phyloP scores from a whole-genome alignment of 2,329 filamentous ascomycete species.

The Pleomassaria siparia region DNA sequence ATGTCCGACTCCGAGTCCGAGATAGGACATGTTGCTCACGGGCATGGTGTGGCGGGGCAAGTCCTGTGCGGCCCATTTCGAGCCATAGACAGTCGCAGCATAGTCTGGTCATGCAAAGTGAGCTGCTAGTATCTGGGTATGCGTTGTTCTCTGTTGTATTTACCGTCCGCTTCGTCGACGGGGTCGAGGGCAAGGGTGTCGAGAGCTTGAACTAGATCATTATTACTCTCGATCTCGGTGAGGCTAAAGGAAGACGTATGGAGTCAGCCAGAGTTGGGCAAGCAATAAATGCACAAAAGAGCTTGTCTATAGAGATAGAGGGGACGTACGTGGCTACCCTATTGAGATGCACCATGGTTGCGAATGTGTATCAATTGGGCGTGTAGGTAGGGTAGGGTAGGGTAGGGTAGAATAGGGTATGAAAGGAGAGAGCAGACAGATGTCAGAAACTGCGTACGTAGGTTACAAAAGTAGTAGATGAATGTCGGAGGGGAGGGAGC shows the following conservation, averaged over 20 bases:
- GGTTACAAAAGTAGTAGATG: no score
- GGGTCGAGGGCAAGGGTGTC: constrained; percentile 27
- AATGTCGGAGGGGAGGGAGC: no score
- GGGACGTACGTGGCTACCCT: constrained; percentile 41
- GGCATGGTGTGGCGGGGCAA: constrained; percentile 85
- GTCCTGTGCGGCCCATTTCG: constrained; percentile 76
- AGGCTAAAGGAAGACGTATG: neutral
- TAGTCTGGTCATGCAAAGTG: constrained; percentile 46
- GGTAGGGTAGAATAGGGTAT: neutral
- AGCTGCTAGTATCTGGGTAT: neutral
- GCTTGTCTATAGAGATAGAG: neutral
- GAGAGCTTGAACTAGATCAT: constrained; percentile 19
- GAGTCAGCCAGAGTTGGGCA: neutral
- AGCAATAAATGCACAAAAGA: no score
- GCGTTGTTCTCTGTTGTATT: neutral
- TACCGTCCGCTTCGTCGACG: constrained; percentile 45
- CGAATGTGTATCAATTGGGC: neutral
- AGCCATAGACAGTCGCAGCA: constrained; percentile 85
- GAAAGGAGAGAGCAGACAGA: neutral
- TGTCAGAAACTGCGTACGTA: no score
- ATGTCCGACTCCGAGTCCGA: neutral
- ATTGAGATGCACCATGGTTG: constrained; percentile 54
- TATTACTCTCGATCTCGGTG: constrained; percentile 39
- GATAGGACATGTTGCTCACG: constrained; percentile 51
- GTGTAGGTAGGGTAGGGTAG: neutral